These are phyloP conservation scores for Didymella sp. DNA, from an alignment of 2,329 filamentous ascomycete genomes.

Conservation along the genomic window DNA sequence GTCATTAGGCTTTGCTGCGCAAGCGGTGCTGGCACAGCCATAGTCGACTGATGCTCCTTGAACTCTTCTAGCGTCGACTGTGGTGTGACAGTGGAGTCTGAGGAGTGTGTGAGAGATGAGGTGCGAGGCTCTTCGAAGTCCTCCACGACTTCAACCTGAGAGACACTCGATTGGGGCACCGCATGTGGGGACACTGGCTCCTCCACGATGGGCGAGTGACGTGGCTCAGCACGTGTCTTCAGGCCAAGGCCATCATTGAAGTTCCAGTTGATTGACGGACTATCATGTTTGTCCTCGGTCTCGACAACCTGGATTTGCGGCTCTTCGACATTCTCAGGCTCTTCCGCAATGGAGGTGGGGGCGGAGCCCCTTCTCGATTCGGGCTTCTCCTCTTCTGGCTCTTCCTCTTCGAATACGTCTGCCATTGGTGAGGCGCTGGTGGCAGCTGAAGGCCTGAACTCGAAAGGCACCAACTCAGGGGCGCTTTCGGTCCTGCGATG, in stretches of 20 bases:
- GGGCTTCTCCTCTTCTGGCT: constrained; percentile 63
- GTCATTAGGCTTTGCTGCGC: constrained; percentile 64
- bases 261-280: constrained; percentile 54
- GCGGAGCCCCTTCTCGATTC: constrained; percentile 18
- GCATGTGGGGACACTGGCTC: constrained; percentile 41
- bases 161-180: constrained; percentile 28
- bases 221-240: constrained; percentile 28
- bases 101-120: constrained; percentile 58
- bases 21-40: constrained; percentile 49
- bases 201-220: constrained; percentile 20
- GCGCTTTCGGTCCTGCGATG: constrained; percentile 82
- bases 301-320: constrained; percentile 57
- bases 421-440: constrained; percentile 78
- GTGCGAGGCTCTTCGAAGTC: constrained; percentile 57
- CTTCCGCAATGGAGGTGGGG: constrained; percentile 27
- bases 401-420: constrained; percentile 86
- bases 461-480: constrained; percentile 79
- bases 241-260: constrained; percentile 52
- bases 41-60: constrained; percentile 49
- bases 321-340: constrained; percentile 50
- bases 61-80: constrained; percentile 37
- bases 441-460: constrained; percentile 57
- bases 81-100: constrained; percentile 57
- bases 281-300: constrained; percentile 49
- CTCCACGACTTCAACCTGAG: constrained; percentile 54